These are phyloP conservation scores for Alternaria angustiovoidea DNA, from an alignment of 2,329 filamentous ascomycete species.

Conservation along the genomic window DNA sequence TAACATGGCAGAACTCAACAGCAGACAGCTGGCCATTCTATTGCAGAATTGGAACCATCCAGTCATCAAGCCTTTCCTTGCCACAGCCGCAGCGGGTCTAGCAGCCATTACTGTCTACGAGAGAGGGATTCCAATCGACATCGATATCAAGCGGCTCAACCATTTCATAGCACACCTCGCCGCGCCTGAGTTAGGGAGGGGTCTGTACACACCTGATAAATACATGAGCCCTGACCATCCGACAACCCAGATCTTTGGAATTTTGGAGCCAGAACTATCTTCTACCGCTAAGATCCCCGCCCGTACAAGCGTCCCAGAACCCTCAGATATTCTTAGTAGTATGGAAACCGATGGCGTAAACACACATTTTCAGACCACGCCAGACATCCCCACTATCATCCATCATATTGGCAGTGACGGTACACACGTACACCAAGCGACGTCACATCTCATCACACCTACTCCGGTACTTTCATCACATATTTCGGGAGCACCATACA, in stretches of 20 bases:
- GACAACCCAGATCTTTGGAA: not conserved
- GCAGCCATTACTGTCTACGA: not conserved
- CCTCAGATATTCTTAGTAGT: not conserved
- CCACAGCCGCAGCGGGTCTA: not conserved
- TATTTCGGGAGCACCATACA: not conserved
- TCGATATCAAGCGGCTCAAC: not conserved
- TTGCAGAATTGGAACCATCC: not conserved
- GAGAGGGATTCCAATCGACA: not conserved
- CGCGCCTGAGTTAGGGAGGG: not conserved
- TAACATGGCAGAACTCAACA: conserved; percentile 2
- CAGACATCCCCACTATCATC: not conserved
- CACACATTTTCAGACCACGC: not conserved
- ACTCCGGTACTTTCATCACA: not conserved
- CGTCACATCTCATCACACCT: not conserved
- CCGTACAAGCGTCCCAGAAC: not conserved
- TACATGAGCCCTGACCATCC: not conserved
- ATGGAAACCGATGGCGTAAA: not conserved
- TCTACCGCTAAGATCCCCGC: not conserved
- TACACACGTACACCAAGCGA: not conserved
- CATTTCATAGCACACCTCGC: not conserved
- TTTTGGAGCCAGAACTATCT: not conserved
- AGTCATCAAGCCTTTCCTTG: not conserved
- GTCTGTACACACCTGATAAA: not conserved
- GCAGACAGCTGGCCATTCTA: not conserved
- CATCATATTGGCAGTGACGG: not conserved